phyloP scores from a whole-genome alignment of 2,329 filamentous ascomycete genomes.

The Colletotrichum cereale region DNA sequence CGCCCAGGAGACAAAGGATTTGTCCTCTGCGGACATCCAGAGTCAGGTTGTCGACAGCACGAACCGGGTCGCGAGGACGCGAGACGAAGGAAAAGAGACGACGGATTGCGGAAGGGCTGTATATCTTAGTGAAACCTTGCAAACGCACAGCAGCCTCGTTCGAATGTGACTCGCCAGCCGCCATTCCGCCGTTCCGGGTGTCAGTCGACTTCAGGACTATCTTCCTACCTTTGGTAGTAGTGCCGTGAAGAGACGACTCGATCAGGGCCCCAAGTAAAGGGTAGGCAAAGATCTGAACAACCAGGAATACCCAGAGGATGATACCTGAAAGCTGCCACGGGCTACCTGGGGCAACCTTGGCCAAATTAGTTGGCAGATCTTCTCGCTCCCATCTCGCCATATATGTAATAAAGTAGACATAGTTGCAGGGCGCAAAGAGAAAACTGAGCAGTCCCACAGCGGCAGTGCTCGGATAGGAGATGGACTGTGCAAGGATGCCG shows the following conservation, averaged over 20 bases:
- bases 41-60: slow-evolving; percentile 82
- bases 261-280: slow-evolving; percentile 80
- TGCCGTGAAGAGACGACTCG: slow-evolving; percentile 82
- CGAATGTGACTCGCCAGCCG: slow-evolving; percentile 35
- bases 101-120: slow-evolving; percentile 74
- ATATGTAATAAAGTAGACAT: slow-evolving; percentile 82
- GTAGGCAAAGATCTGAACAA: slow-evolving; percentile 83
- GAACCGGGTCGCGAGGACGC: slow-evolving; percentile 72
- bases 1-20: slow-evolving; percentile 87
- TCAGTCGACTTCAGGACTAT: slow-evolving; percentile 54
- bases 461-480: slow-evolving; percentile 71
- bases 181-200: slow-evolving; percentile 15
- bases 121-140: slow-evolving; percentile 81
- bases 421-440: slow-evolving; percentile 89
- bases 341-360: slow-evolving; percentile 71
- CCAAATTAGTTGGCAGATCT: slow-evolving; percentile 70
- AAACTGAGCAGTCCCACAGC: slow-evolving; percentile 78
- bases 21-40: slow-evolving; percentile 81
- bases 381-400: slow-evolving; percentile 82
- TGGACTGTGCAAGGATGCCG: slow-evolving; percentile 84
- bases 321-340: slow-evolving; percentile 80
- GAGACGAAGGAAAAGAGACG: slow-evolving; percentile 61
- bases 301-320: slow-evolving; percentile 80
- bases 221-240: slow-evolving; percentile 72
- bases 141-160: slow-evolving; percentile 74